Conservation (phyloP, 108 stramenopile species). For the Skeletonema menzelii region DNA sequence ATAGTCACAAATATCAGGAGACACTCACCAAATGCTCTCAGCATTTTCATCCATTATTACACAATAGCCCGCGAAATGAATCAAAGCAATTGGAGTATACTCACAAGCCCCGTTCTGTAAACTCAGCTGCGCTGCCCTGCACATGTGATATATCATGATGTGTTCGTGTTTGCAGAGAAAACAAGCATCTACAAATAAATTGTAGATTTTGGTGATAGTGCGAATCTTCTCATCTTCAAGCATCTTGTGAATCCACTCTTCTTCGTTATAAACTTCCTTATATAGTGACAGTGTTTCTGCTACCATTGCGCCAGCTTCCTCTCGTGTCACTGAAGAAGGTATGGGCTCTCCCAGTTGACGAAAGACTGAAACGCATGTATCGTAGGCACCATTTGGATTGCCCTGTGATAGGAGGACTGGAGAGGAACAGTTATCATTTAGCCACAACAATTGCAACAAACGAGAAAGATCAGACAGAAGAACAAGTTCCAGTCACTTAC, state of each 20-base stretch:
- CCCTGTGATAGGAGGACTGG: conserved; percentile 18
- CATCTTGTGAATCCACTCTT: neutral
- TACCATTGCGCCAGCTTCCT: neutral
- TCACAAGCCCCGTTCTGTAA: neutral
- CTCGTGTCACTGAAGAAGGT: neutral
- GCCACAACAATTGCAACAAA: too few relatives aligned
- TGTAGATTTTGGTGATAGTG: neutral
- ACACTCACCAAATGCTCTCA: neutral
- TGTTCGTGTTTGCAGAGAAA: neutral
- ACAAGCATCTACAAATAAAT: neutral
- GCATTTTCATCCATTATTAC: neutral
- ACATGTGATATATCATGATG: neutral
- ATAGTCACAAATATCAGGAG: too few relatives aligned
- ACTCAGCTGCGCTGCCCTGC: neutral
- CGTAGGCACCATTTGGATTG: neutral
- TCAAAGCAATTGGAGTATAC: neutral
- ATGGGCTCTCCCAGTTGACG: neutral
- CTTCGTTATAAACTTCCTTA: neutral
- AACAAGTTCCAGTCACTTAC: neutral
- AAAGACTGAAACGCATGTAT: neutral
- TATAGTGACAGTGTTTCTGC: neutral
- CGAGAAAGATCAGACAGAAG: too few relatives aligned
- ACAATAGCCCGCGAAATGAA: neutral
- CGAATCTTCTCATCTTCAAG: neutral
- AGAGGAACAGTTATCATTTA: neutral